Evolutionary conservation across 2,329 filamentous ascomycete species (phyloP), one percentile per base, ranked within the genome.

Genomic region (Colletotrichum scovillei): DNA sequence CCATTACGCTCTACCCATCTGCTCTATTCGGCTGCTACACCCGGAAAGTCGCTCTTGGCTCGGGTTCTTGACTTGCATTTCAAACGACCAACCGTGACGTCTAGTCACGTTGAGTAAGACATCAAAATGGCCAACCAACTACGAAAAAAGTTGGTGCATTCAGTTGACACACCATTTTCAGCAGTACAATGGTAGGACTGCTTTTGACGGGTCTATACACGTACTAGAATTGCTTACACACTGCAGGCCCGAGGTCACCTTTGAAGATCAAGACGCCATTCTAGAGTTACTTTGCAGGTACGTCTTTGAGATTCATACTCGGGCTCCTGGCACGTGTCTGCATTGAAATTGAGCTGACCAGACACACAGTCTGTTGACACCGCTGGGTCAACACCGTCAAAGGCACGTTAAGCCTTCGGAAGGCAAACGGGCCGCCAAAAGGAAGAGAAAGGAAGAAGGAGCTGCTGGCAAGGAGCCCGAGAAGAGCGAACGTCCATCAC

Each of bases 231-330:
- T 63, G 38, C 60, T 74, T 22, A 75, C 9, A 28, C 28, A 22
- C n/a, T 5, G 6, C 62, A 94, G 92, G 92, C 92, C 92, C 8
- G 81, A 86, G 55, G 86, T 93, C 56, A 84, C 85, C 2, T 78
- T 82, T 22, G 84, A 89, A 62, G 86, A 93, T 65, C 91, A 93
- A 80, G 88, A 92, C 64, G 85, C 87, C 4, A 92, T 94, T 49
- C 79, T 94, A 11, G 91, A 93, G 75, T 84, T 94, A 62, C 84
- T 94, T 5, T 93, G 89, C 88, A 88, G 85, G 92, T 93, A 86
- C 77, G 19, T 57, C 19, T 46, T 30, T 14, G 14, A 42, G 14
- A 7, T 42, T 19, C 6, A 4, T 42, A 6, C 24, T 16, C n/a
- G 53, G 11, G 26, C 14, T 56, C 28, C 53, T 12, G 12, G 53